Percentiles rank a stretch among this genome's conserved stretches.
These are phyloP conservation scores for Aspergillus olivimuriae DNA, from an alignment of 495 filamentous ascomycete species.

Conservation along the genomic window DNA sequence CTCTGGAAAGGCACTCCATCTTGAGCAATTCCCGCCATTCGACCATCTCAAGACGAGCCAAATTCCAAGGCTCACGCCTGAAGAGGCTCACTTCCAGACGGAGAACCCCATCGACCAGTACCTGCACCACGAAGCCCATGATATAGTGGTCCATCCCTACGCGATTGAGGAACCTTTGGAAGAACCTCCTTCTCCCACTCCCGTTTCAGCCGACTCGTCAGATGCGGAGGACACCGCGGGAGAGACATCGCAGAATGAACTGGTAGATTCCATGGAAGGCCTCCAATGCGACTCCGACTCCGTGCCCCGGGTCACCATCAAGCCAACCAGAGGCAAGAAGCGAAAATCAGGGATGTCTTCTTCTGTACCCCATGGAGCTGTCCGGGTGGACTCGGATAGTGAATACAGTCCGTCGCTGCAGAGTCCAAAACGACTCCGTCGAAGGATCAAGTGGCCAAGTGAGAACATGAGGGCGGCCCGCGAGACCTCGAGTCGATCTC, in stretches of 20 bases:
- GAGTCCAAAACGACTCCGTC: slow-evolving; percentile 23
- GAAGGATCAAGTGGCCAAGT: slow-evolving; percentile 17
- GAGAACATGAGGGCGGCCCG: slow-evolving; percentile 16
- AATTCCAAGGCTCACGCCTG: neutral
- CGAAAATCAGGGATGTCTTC: slow-evolving; percentile 22
- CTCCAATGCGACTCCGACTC: slow-evolving; percentile 21
- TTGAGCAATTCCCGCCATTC: neutral
- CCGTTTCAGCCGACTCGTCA: slow-evolving; percentile 2
- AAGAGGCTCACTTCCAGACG: neutral
- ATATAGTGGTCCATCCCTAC: slow-evolving; percentile 30
- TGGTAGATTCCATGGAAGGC: slow-evolving; percentile 26
- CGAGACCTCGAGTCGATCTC: slow-evolving; percentile 2
- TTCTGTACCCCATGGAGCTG: neutral
- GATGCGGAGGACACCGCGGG: slow-evolving; percentile 11
- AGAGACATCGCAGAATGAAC: slow-evolving; percentile 29
- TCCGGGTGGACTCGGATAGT: slow-evolving; percentile 4
- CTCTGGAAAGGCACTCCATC: neutral
- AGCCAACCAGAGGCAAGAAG: slow-evolving; percentile 29
- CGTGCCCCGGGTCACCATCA: neutral
- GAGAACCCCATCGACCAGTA: slow-evolving; percentile 1
- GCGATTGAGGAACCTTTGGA: slow-evolving; percentile 41
- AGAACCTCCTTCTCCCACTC: slow-evolving; percentile 11
- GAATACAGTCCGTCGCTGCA: slow-evolving; percentile 8
- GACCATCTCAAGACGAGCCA: neutral
- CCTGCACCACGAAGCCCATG: slow-evolving; percentile 3